Evolutionary conservation across 768 basidiomycete genomes (phyloP), one percentile per base, ranked within the genome.

Genomic region (Trametes villosa): DNA sequence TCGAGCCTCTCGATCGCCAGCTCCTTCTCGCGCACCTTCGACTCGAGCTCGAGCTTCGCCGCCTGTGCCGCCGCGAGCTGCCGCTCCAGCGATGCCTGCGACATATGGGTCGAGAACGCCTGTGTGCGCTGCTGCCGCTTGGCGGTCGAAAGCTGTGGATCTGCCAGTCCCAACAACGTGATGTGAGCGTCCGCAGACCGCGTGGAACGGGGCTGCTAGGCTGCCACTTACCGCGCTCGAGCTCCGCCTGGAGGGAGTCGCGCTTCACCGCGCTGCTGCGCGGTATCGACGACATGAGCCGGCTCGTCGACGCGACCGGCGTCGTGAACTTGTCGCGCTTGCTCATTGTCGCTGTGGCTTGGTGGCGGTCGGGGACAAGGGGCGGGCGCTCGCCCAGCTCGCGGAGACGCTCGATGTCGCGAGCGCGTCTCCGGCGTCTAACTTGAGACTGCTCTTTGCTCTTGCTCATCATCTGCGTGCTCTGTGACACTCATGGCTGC

Each of bases 71-170:
- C 76, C 9, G 85, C 74, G 1, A 92, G 79, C 63, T 87, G 85
- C n/a, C 91, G 76, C 67, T 92, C 89, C 18, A 92, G 77, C 1
- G 82, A 76, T 3, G 88, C 81, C 63, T 86, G 83, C 2, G 84
- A 75, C 65, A 90, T 78, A 53, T 83, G 81, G 0, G 87, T 83
- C 0, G 83, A 79, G 66, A 92, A 85, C 0, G 83, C 80, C 63
- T 86, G 84, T 0, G 81, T 69, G n/a, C 86, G 83, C 64, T 87
- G 86, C 48, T 85, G 86, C 12, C 88, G 82, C 71, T 88, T 91
- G 13, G 88, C 81, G 0, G 83, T 79, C 2, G 86, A 86, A 36
- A 83, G 78, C 44, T 88, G 85, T 2, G 86, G 85, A 67, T 90
- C 87, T 90, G 69, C 20, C 22, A 38, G n/a, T 18, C 13, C 11